Evolutionary conservation across 208 protist genomes (phyloP), one percentile per base, ranked within the genome.

Genomic region (Trypanosoma cruzi): DNA sequence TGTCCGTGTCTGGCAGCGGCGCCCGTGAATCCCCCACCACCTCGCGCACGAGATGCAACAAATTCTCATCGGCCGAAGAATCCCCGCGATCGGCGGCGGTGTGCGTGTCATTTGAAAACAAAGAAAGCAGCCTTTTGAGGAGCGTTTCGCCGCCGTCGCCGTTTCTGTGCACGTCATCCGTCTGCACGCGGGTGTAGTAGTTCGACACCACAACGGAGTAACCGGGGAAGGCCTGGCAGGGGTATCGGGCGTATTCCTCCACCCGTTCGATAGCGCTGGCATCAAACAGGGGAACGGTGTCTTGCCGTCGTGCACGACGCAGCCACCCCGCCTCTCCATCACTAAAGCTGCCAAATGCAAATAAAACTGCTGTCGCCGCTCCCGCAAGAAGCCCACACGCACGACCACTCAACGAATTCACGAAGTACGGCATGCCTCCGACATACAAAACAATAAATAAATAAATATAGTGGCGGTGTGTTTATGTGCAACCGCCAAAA

Each of bases 191-290:
- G 46, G 89, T 59, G 67, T 93, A 96, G 75, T 87, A 85, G 78
- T 90, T 93, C 48, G 69, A 67, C 34, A 96, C 85, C 31, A 94
- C 88, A 24, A 90, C 88, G 53, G 92, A 86, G 52, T 87, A 91
- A 8, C 88, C 90, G 16, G 53, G n/a, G 31, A 96, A 77, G 4
- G 29, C 63, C 20, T 68, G n/a, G 57, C 88, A 93, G 32, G 86
- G 84, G 57, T 88, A 90, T 28, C 88, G 87, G 28, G 71, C 77
- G 42, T 78, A 72, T 67, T 90, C 85, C 64, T 92, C 90, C 29
- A 75, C 77, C 42, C 58, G 50, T 1, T 82, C 68, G 1, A 90
- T 72, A 14, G 53, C 69, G 20, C 60, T 49, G 29, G 58, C 64
- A 73, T 86, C 56, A 66, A 91, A 89, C 7, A 88, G 59, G 14